These are phyloP conservation scores for Pseudozyma sp. DNA, from an alignment of 1,284 basidiomycete species.

Conservation along the genomic window DNA sequence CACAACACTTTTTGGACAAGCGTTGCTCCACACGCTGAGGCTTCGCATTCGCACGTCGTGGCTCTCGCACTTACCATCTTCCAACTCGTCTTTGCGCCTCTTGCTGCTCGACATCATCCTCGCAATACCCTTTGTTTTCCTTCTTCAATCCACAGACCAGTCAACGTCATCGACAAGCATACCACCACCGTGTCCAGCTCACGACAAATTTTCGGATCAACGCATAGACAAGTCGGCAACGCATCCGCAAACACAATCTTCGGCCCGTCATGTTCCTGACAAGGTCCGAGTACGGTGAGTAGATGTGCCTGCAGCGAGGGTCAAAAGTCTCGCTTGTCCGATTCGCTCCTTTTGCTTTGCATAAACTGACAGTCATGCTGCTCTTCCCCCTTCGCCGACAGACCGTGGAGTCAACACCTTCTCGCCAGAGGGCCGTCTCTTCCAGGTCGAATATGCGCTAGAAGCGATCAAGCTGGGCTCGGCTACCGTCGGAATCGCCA, in stretches of 20 bases:
- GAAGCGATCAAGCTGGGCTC: constrained; percentile 76
- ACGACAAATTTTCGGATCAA: no score
- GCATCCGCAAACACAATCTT: neutral
- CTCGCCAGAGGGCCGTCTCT: constrained; percentile 94
- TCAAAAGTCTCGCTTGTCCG: neutral
- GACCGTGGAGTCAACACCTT: constrained; percentile 99
- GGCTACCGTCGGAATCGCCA: constrained; percentile 85
- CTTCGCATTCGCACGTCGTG: constrained; percentile 15
- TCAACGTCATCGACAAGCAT: no score
- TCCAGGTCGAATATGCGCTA: constrained; percentile 98
- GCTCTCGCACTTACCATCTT: constrained; percentile 16
- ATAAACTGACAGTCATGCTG: constrained; percentile 1
- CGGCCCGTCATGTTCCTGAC: constrained; percentile 79
- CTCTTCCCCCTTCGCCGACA: constrained; percentile 63
- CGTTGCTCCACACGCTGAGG: constrained; percentile 30
- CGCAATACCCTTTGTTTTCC: neutral
- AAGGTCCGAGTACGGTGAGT: constrained; percentile 87
- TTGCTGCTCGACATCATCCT: neutral
- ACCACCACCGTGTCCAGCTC: no score
- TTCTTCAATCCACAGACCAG: neutral
- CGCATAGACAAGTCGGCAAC: neutral
- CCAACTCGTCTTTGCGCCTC: neutral
- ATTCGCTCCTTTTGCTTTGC: neutral
- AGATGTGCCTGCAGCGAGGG: no score
- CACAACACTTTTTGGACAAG: constrained; percentile 28